These are phyloP conservation scores for Articulospora tetracladia DNA, from an alignment of 495 filamentous ascomycete genomes.

Conservation along the genomic window DNA sequence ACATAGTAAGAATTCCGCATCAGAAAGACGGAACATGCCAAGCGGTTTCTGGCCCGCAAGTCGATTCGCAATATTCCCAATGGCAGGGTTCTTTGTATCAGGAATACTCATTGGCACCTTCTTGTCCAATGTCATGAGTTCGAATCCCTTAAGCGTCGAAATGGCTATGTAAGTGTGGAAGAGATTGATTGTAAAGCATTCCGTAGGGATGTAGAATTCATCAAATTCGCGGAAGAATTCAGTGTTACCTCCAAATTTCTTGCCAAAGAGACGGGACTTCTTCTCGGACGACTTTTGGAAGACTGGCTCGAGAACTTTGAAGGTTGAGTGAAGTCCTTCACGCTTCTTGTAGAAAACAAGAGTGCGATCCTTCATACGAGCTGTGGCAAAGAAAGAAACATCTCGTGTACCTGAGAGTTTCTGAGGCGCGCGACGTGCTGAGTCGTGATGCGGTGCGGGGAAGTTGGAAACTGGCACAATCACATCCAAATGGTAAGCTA, in stretches of 20 bases:
- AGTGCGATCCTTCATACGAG: constrained; percentile 92
- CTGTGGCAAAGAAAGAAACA: constrained; percentile 93
- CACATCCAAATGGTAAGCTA: constrained; percentile 91
- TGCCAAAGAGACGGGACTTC: constrained; percentile 64
- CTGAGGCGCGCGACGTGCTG: constrained; percentile 73
- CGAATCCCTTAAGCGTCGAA: constrained; percentile 86
- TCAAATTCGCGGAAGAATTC: constrained; percentile 98
- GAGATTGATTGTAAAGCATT: constrained; percentile 91
- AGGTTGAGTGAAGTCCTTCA: constrained; percentile 84
- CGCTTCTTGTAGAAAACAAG: constrained; percentile 96
- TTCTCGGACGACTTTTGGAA: constrained; percentile 82
- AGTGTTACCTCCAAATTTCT: constrained; percentile 59
- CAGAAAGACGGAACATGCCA: constrained; percentile 93
- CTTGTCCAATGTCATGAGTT: constrained; percentile 94
- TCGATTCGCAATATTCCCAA: constrained; percentile 74
- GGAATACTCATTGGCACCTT: constrained; percentile 90
- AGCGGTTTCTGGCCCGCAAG: constrained; percentile 79
- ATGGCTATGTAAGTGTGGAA: constrained; percentile 93
- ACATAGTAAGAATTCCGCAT: constrained; percentile 87
- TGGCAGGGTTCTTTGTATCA: constrained; percentile 70
- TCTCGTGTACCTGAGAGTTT: constrained; percentile 84
- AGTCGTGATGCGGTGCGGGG: constrained; percentile 56
- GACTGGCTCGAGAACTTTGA: constrained; percentile 95
- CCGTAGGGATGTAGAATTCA: constrained; percentile 97
- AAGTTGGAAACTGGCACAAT: constrained; percentile 71